Evolutionary conservation across 1,139 yeast species (phyloP).

Genomic region (Lodderomyces orthopsilosis): DNA sequence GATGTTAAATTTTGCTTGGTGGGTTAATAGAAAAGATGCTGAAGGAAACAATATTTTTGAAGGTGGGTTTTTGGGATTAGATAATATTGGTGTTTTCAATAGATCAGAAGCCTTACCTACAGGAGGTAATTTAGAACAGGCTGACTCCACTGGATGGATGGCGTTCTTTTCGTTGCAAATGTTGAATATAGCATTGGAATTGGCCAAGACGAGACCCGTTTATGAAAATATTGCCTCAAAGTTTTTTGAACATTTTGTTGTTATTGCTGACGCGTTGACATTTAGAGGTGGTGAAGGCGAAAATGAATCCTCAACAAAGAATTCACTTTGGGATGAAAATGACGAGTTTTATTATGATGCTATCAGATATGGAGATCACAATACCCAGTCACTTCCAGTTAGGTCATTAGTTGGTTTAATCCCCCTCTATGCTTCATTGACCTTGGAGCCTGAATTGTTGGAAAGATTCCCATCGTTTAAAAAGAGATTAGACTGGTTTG

Average conservation of each 20-base stretch:
- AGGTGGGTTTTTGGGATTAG: slow-evolving; percentile 93
- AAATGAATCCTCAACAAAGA: slow-evolving; percentile 48
- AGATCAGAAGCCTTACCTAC: slow-evolving; percentile 94
- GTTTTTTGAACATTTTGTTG: slow-evolving; percentile 88
- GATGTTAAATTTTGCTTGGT: slow-evolving; percentile 91
- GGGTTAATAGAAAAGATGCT: slow-evolving; percentile 92
- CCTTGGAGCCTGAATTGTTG: slow-evolving; percentile 83
- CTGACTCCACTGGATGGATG: slow-evolving; percentile 99
- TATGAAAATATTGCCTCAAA: slow-evolving; percentile 95
- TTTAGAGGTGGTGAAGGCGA: slow-evolving; percentile 54
- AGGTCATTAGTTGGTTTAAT: slow-evolving; percentile 90
- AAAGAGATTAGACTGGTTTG: slow-evolving; percentile 84
- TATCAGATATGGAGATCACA: slow-evolving; percentile 76
- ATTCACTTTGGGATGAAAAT: slow-evolving; percentile 85
- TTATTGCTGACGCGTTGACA: slow-evolving; percentile 95
- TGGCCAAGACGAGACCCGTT: slow-evolving; percentile 79
- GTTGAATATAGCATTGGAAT: slow-evolving; percentile 90
- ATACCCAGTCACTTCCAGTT: slow-evolving; percentile 75
- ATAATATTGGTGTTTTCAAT: slow-evolving; percentile 91
- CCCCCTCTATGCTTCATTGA: slow-evolving; percentile 87
- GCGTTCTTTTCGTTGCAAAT: slow-evolving; percentile 89
- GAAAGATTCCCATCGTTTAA: slow-evolving; percentile 81
- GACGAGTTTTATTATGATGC: slow-evolving; percentile 93
- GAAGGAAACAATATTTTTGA: slow-evolving; percentile 91
- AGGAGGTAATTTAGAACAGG: slow-evolving; percentile 89